Conservation (phyloP, 208 protist species). For the Acanthamoeba healyi region DNA sequence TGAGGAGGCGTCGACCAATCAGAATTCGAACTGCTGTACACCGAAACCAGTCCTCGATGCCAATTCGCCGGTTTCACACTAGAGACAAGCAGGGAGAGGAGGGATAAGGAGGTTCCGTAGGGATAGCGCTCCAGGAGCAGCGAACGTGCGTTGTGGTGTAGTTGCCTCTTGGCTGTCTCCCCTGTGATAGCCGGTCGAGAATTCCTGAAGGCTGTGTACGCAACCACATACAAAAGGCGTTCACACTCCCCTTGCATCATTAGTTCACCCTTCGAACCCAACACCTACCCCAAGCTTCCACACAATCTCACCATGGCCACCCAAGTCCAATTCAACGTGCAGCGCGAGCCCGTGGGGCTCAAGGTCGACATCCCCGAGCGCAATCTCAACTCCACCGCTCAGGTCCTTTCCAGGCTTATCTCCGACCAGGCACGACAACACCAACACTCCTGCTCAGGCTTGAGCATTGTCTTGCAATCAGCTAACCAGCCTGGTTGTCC, state of each 20-base stretch:
- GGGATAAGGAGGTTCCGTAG: too few species aligned
- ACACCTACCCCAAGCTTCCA: not conserved
- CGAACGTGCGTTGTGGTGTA: too few species aligned
- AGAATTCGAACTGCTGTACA: too few species aligned
- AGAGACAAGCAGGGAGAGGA: too few species aligned
- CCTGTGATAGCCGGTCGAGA: not conserved
- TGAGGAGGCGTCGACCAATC: too few species aligned
- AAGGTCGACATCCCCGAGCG: not conserved
- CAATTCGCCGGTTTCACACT: too few species aligned
- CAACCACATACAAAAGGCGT: too few species aligned
- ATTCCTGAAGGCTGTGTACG: not conserved
- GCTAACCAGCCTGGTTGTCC: too few species aligned
- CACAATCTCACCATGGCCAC: conserved; percentile 11
- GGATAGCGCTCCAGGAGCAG: too few species aligned
- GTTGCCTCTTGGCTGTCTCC: not conserved
- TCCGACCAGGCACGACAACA: not conserved
- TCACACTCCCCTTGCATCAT: not conserved
- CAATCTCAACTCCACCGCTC: not conserved
- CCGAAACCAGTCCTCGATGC: too few species aligned
- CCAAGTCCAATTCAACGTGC: not conserved
- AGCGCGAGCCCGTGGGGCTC: not conserved
- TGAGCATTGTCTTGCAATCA: too few species aligned
- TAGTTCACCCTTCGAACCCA: not conserved
- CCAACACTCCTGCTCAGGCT: not conserved
- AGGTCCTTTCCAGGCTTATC: not conserved